Evolutionary conservation across 2,329 filamentous ascomycete genomes (phyloP), one percentile per base, ranked within the genome.

Genomic region (Trichoderma asperellum): DNA sequence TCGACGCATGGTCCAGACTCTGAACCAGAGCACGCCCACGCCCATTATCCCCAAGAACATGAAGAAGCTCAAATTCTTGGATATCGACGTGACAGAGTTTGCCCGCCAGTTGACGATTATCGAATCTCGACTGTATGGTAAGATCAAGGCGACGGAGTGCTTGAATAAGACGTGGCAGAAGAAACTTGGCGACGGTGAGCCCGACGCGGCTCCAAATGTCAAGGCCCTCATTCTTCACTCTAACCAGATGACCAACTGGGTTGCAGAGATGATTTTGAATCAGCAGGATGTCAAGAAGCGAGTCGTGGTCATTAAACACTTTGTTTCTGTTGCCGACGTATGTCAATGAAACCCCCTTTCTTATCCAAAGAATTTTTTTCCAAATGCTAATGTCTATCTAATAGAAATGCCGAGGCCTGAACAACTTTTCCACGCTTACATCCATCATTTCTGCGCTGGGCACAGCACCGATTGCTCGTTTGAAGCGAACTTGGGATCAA

Each of bases 141-240:
- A 97, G 82, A 97, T 99, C 79, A 95, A 95, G 79, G 92, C 95
- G 0, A 96, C 93, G 0, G 96, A 99, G 80, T 98, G 95, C 79
- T 83, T 99, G 71, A 97, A 97, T 82, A 99, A 99, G 85, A 97
- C 94, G 5, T 99, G 96, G 96, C 94, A 97, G 81, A 98, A 96
- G 87, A 97, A 97, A 83, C 85, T 96, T 70, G 87, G 83, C 10
- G 91, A 94, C 40, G 91, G 91, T 70, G 92, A 94, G 72, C 87
- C 91, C 6, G 94, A 97, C 75, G 92, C 94, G 40, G 94, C 96
- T 11, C 89, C 93, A 0, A 98, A 99, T 75, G 93, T 99, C 74
- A 97, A 98, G 81, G 92, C 94, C 11, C 86, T 99, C 72, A 99
- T 99, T 81, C 85, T 98, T 64, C 96, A 99, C 81, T 98, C 96